Evolutionary conservation across 106 monocot species (phyloP), one percentile per base, ranked within the genome.

Genomic region (Dioscorea zingiberensis): DNA sequence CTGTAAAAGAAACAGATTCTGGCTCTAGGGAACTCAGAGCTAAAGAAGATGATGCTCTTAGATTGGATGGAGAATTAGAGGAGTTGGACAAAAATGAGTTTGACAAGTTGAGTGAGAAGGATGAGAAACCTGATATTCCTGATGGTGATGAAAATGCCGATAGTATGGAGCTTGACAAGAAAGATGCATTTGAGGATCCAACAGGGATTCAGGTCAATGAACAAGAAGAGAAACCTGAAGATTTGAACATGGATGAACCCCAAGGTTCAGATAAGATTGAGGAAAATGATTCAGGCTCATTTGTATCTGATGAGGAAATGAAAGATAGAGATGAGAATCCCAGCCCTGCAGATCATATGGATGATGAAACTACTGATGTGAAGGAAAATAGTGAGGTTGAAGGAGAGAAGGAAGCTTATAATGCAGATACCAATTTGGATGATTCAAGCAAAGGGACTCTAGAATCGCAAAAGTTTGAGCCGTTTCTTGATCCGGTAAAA

Each of bases 1-100:
- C 91, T 19, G 76, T 88, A n/a, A 77, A 87, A 57, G 91, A 88
- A 57, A 75, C 56, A 45, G 78, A 95, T 48, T 17, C 65, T 16
- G 55, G 65, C 13, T 67, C 49, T 21, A 79, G 65, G 69, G 95
- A 95, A 51, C 57, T 95, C 21, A 85, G 85, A 83, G 95, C 91
- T 23, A 95, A 83, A 57, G 78, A 88, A 21, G 91, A 83, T 67
- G 55, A 30, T 58, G 32, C 63, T 21, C 27, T 48, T 70, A 24
- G 28, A 69, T 2, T 38, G 38, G 38, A 38, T 6, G 85, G 84
- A 63, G 78, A 86, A 55, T 58, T 73, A 12, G 78, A 46, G 48
- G 81, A 84, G 45, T 19, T 59, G 17, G 66, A 65, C 44, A 71
- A 76, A 25, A 54, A 69, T 55, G 62, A 70, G 11, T 24, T 57